Evolutionary conservation across 1,139 yeast genomes (phyloP).

Genomic region (Saccharomyces pastorianus): DNA sequence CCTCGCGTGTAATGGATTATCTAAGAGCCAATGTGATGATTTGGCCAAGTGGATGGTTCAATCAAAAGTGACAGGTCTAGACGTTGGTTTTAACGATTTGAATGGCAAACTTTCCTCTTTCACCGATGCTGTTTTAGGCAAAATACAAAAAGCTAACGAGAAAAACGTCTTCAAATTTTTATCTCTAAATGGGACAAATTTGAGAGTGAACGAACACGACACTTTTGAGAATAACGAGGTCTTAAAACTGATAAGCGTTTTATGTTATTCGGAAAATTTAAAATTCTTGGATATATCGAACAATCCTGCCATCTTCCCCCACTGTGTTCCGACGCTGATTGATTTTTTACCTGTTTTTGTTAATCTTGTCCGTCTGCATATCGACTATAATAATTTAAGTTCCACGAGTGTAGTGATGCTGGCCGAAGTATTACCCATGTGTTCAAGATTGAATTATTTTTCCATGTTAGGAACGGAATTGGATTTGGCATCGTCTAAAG

Average conservation of each 20-base stretch:
- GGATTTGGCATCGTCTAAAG: conserved; percentile 45
- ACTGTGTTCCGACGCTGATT: conserved; percentile 35
- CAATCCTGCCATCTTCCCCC: conserved; percentile 51
- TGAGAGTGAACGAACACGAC: conserved; percentile 31
- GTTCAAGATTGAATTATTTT: conserved; percentile 48
- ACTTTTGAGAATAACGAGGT: conserved; percentile 28
- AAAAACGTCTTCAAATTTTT: conserved; percentile 36
- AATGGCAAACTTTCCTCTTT: conserved; percentile 48
- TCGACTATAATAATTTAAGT: conserved; percentile 51
- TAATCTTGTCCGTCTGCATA: conserved; percentile 47
- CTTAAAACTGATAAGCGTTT: conserved; percentile 25
- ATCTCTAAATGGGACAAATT: conserved; percentile 47
- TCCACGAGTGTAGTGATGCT: conserved; percentile 44
- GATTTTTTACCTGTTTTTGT: conserved; percentile 54
- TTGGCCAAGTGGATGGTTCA: conserved; percentile 43
- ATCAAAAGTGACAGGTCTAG: conserved; percentile 43
- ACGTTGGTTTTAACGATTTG: conserved; percentile 65
- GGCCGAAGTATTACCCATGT: conserved; percentile 55
- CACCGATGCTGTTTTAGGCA: conserved; percentile 33
- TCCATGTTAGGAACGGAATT: conserved; percentile 55
- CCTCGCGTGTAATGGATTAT: conserved; percentile 56
- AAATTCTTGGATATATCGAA: conserved; percentile 62
- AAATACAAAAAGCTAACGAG: conserved; percentile 19
- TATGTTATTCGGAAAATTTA: conserved; percentile 45
- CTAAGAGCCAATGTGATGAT: conserved; percentile 42